Evolutionary conservation across 2,329 filamentous ascomycete genomes (phyloP).

Genomic region (Fusarium vanettenii): DNA sequence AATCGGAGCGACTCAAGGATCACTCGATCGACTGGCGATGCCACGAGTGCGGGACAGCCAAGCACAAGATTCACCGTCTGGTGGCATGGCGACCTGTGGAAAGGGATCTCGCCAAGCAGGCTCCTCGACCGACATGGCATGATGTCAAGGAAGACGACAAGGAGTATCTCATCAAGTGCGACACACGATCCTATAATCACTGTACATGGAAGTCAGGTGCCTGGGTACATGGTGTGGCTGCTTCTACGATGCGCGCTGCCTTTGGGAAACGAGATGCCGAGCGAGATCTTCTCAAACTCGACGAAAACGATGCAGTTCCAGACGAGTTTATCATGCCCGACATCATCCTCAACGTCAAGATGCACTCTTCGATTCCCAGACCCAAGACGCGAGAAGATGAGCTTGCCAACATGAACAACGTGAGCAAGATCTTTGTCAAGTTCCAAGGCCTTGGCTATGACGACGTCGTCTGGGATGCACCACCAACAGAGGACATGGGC

Average conservation of each 20-base stretch:
- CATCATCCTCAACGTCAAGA: slow-evolving; percentile 85
- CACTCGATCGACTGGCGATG: slow-evolving; percentile 84
- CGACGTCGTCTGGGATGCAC: slow-evolving; percentile 89
- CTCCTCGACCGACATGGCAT: slow-evolving; percentile 39
- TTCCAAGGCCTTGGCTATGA: slow-evolving; percentile 94
- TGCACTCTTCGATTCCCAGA: slow-evolving; percentile 57
- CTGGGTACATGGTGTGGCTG: slow-evolving; percentile 84
- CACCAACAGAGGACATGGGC: slow-evolving; percentile 72
- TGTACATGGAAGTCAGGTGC: slow-evolving; percentile 88
- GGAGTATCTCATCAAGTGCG: slow-evolving; percentile 94
- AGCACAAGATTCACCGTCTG: slow-evolving; percentile 78
- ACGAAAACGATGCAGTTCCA: slow-evolving; percentile 82
- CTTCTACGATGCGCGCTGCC: slow-evolving; percentile 72
- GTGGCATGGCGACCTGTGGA: slow-evolving; percentile 86
- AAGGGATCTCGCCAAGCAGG: not conserved
- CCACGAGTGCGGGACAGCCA: slow-evolving; percentile 75
- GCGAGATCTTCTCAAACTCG: slow-evolving; percentile 71
- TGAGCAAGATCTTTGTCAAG: slow-evolving; percentile 84
- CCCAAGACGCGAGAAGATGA: slow-evolving; percentile 75
- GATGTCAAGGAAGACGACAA: slow-evolving; percentile 75
- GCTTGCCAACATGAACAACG: slow-evolving; percentile 75
- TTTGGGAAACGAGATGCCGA: slow-evolving; percentile 79
- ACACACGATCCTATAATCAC: slow-evolving; percentile 81
- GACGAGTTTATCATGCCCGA: slow-evolving; percentile 89
- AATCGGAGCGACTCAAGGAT: slow-evolving; percentile 71